These are phyloP conservation scores for Starmerella vaccinii DNA, from an alignment of 805 yeast genomes.

Conservation along the genomic window DNA sequence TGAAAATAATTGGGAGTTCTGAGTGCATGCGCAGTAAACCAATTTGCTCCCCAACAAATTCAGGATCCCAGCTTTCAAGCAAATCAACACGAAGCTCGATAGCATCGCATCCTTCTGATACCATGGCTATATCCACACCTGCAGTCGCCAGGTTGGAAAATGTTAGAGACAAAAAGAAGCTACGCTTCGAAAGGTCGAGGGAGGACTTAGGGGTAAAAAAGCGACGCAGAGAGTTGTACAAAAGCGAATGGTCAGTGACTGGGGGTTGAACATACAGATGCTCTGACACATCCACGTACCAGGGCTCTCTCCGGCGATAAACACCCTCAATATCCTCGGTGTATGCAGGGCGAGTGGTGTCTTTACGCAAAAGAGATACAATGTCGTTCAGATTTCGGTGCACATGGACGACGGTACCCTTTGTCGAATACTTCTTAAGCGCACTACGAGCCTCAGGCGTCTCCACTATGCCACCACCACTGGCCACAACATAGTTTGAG, in stretches of 20 bases:
- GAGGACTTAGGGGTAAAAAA: conserved; percentile 41
- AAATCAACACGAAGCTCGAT: conserved; percentile 76
- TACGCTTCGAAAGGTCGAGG: conserved; percentile 36
- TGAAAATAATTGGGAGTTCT: conserved; percentile 66
- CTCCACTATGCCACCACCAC: conserved; percentile 97
- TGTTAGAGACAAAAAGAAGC: conserved; percentile 66
- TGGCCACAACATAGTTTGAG: conserved; percentile 61
- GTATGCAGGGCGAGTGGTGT: conserved; percentile 81
- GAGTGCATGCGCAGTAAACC: conserved; percentile 56
- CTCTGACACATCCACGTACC: conserved; percentile 75
- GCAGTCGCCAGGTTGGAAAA: conserved; percentile 43
- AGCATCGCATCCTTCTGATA: conserved; percentile 64
- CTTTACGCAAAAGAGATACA: conserved; percentile 59
- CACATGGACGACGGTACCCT: conserved; percentile 71
- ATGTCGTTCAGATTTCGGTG: conserved; percentile 82
- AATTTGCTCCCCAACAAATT: conserved; percentile 62
- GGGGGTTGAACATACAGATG: conserved; percentile 59
- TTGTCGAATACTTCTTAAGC: conserved; percentile 43
- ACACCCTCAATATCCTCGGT: conserved; percentile 69
- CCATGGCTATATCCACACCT: conserved; percentile 31
- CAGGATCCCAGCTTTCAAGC: conserved; percentile 38
- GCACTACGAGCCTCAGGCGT: conserved; percentile 52
- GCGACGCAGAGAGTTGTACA: conserved; percentile 49
- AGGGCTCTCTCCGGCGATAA: conserved; percentile 69
- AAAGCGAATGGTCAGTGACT: conserved; percentile 43